A percentile compares a stretch with the other conserved stretches of the same genome.
These are phyloP conservation scores for Schoenoplectus tabernaemontani DNA, from an alignment of 202 grass and related monocot species.

Conservation along the genomic window DNA sequence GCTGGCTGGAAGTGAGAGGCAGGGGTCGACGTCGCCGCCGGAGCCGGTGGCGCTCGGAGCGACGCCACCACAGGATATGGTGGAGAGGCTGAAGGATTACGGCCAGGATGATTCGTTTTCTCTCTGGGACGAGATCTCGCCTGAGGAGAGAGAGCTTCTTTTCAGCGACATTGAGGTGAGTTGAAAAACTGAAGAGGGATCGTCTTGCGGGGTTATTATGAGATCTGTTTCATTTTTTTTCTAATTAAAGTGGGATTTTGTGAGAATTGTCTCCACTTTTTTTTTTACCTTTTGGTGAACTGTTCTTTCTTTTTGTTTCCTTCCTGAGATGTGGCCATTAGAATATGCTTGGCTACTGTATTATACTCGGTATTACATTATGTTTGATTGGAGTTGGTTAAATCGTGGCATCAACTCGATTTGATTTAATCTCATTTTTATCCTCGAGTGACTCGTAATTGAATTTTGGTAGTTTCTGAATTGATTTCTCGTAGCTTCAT, in stretches of 20 bases:
- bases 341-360: background rate
- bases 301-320: background rate
- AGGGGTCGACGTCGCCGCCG: conserved; percentile 19
- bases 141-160: conserved; percentile 77
- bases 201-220: background rate
- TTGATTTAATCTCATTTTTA: background rate
- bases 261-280: background rate
- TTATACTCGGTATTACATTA: background rate
- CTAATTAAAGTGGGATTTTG: background rate
- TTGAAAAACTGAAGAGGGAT: background rate
- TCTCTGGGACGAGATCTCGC: conserved; percentile 94
- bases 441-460: background rate
- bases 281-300: too few species aligned
- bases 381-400: background rate
- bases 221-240: conserved; percentile 5
- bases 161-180: conserved; percentile 88
- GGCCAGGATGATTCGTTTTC: conserved; percentile 87
- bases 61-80: conserved; percentile 80
- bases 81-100: conserved; percentile 99
- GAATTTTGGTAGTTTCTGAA: background rate
- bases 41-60: background rate
- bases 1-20: conserved; percentile 39
- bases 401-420: background rate
- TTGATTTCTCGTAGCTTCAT: background rate
- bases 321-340: background rate